Base-by-base conservation (phyloP, 2,329 filamentous ascomycete genomes). In the Pseudogymnoascus sp. region DNA sequence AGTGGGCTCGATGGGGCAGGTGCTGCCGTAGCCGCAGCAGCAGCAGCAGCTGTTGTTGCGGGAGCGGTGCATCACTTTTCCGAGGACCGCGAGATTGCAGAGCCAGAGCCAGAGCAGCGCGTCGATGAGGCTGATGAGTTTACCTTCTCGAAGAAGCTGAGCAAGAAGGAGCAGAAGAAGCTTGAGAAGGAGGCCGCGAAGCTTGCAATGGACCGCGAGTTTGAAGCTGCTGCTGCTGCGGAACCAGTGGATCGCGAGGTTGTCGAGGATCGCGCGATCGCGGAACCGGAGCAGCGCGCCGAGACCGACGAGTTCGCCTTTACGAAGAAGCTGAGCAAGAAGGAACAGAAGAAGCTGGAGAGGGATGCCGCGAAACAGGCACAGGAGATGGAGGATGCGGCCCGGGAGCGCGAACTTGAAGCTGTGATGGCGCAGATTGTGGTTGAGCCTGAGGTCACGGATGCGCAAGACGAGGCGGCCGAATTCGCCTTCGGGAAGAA, bases 121-220 rank as follows among this genome's bases (percentile, higher is more conserved):
- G 60, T 45, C 23, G 45, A 52, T 5, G 45, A 52, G 23, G n/a
- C n/a, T 13, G 63, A 66, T 37, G 64, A 66, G 34, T 65, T 65
- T 26, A 34, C 63, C 2, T 34, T 60, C n/a, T 33, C 64, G 18
- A 62, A 65, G 15, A 71, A 70, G 61, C 65, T 70, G 2, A 71
- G 67, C 63, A 74, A 72, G 60, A 74, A 73, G 61, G 72, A 75
- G 59, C 70, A 71, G 63, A 77, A 75, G 67, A 77, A 74, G 65
- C 73, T 70, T 13, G 76, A 77, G 2, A 78, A 75, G 63, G 45
- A 52, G 26, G 72, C 70, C 35, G 69, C 71, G 6, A 72, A 73
- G 2, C 45, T 30, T 30, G 45, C 23, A 52, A 52, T 52, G 38
- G 63, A 68, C 15, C 71, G 71, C 41, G 68, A 52, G 45, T 37